These are phyloP conservation scores for Nematocida ironsii DNA, from an alignment of 371 early-diverging fungal species.

Conservation along the genomic window DNA sequence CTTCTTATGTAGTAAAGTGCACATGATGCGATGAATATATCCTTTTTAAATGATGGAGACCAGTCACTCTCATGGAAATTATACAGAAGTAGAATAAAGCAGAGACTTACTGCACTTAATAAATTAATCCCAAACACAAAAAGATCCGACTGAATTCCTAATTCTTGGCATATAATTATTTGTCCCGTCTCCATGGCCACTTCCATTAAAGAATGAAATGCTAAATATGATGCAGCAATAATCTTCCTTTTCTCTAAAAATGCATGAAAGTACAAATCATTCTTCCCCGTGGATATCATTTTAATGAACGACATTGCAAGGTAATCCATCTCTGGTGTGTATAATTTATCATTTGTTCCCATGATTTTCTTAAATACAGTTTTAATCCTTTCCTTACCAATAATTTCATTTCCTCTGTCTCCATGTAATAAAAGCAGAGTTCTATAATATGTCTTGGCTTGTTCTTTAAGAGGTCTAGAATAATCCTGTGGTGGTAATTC, in stretches of 20 bases:
- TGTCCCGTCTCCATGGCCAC: conserved; percentile 27
- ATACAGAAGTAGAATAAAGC: background rate
- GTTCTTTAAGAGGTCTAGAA: background rate
- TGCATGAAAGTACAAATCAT: conserved; percentile 21
- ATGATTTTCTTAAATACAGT: background rate
- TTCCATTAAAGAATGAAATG: conserved; percentile 39
- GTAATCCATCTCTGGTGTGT: background rate
- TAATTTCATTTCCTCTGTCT: background rate
- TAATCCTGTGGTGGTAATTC: background rate
- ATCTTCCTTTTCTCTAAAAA: conserved; percentile 42
- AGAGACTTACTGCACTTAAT: background rate
- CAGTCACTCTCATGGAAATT: background rate
- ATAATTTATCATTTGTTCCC: background rate
- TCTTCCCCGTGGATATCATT: conserved; percentile 23
- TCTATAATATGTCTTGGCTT: conserved; percentile 5
- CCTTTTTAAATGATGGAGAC: background rate
- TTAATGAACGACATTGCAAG: conserved; percentile 19
- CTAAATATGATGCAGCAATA: conserved; percentile 14
- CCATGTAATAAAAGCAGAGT: conserved; percentile 10
- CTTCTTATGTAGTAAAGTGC: background rate
- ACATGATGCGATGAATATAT: conserved; percentile 16
- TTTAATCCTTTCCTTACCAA: background rate
- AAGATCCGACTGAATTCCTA: conserved; percentile 20
- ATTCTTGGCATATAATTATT: conserved; percentile 11
- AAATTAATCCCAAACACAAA: conserved; percentile 13